These are phyloP conservation scores for Trichoderma afroharzianum DNA, from an alignment of 2,329 filamentous ascomycete species.

Conservation along the genomic window DNA sequence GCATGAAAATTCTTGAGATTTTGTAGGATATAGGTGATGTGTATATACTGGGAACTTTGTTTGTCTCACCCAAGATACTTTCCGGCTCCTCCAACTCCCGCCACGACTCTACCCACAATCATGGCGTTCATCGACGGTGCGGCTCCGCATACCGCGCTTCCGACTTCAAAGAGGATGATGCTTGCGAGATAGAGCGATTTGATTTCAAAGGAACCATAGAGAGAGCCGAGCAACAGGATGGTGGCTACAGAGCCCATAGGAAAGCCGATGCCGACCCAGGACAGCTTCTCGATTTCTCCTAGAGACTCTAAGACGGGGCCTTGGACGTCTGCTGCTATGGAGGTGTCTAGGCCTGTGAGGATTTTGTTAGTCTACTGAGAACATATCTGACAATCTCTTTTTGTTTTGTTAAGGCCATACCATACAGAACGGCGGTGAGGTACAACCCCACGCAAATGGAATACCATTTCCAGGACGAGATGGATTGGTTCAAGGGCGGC, in stretches of 20 bases:
- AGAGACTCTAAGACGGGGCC: constrained; percentile 19
- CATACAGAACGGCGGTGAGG: background rate
- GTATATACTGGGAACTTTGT: background rate
- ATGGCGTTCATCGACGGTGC: constrained; percentile 40
- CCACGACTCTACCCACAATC: constrained; percentile 42
- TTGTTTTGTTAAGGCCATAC: background rate
- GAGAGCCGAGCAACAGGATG: background rate
- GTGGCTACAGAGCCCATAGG: background rate
- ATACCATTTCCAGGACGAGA: background rate
- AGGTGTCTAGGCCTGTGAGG: background rate
- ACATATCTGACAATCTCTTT: background rate
- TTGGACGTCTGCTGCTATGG: constrained; percentile 21
- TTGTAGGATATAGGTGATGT: background rate
- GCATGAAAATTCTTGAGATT: background rate
- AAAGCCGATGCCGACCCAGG: constrained; percentile 23
- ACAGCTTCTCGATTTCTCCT: constrained; percentile 17
- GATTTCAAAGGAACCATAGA: constrained; percentile 32
- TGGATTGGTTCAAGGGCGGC: background rate
- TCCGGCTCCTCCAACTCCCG: constrained; percentile 39
- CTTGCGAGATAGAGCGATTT: background rate
- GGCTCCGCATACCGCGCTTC: constrained; percentile 36
- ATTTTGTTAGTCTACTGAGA: background rate
- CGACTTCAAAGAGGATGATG: constrained; percentile 24
- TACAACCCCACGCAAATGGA: background rate
- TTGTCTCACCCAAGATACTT: constrained; percentile 27